Evolutionary conservation across 2,329 filamentous ascomycete genomes (phyloP).

Genomic region (Ambrosiella xylebori): DNA sequence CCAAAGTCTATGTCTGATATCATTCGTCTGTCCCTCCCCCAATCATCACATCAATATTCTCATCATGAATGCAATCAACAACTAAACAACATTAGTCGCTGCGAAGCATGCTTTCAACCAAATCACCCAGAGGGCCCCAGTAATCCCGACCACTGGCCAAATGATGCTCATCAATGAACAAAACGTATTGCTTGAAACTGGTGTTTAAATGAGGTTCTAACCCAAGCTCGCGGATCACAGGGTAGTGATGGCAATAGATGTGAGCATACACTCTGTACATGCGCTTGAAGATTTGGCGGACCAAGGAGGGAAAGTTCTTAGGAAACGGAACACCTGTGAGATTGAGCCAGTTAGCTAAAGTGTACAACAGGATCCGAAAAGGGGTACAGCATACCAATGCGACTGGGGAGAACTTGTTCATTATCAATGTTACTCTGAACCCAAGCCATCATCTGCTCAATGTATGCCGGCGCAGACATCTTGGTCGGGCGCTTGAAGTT

Average conservation of each 20-base stretch:
- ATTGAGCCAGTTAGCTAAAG: constrained; percentile 8
- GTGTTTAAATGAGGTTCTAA: constrained; percentile 96
- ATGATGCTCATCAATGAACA: constrained; percentile 94
- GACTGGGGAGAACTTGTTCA: constrained; percentile 83
- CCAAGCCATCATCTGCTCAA: constrained; percentile 95
- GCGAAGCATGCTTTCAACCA: constrained; percentile 94
- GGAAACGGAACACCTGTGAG: constrained; percentile 71
- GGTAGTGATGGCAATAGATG: constrained; percentile 99
- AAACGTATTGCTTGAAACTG: constrained; percentile 98
- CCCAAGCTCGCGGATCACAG: constrained; percentile 83
- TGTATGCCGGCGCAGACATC: constrained; percentile 93
- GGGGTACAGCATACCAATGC: constrained; percentile 46
- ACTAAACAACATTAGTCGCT: constrained; percentile 44
- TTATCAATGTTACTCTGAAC: constrained; percentile 92
- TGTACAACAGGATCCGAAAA: neutral
- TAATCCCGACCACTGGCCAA: constrained; percentile 89
- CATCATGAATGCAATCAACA: neutral
- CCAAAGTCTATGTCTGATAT: neutral
- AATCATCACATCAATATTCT: neutral
- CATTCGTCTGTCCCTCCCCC: neutral
- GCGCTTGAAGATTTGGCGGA: constrained; percentile 95
- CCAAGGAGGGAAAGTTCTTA: constrained; percentile 71
- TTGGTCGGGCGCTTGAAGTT: constrained; percentile 93
- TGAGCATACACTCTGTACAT: constrained; percentile 97
- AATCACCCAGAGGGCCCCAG: constrained; percentile 85